phyloP scores from a whole-genome alignment of 179 eudicot species.

The Beta lomatogona region DNA sequence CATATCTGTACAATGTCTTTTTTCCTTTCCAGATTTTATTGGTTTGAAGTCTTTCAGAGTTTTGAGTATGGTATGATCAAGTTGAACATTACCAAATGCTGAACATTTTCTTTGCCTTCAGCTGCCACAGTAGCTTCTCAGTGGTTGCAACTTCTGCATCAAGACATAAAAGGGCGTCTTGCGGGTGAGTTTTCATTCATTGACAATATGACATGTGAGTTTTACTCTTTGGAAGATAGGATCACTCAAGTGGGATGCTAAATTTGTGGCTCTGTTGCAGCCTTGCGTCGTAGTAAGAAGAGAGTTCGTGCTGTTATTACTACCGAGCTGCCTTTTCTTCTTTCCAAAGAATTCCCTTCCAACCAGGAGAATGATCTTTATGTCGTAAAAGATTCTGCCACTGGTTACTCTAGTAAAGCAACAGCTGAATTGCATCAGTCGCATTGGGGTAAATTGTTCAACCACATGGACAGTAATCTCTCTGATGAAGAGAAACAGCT shows the following conservation, averaged over 20 bases:
- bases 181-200: conserved; percentile 46
- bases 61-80: not conserved
- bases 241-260: conserved; percentile 7
- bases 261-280: conserved; percentile 40
- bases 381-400: conserved; percentile 25
- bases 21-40: not conserved
- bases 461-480: conserved; percentile 60
- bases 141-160: conserved; percentile 87
- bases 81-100: not conserved
- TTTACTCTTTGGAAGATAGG: not conserved
- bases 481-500: conserved; percentile 72
- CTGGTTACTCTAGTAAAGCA: conserved; percentile 36
- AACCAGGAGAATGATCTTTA: conserved; percentile 48
- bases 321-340: conserved; percentile 70
- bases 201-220: not conserved
- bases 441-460: conserved; percentile 70
- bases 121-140: conserved; percentile 88
- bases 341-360: conserved; percentile 63
- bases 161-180: conserved; percentile 84
- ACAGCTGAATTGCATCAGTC: conserved; percentile 51
- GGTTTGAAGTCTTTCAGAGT: not conserved
- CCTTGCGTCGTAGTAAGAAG: conserved; percentile 76
- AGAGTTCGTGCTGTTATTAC: conserved; percentile 69
- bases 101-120: conserved; percentile 23
- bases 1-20: not conserved